phyloP scores from a whole-genome alignment of 2,329 filamentous ascomycete genomes.

The Clonostachys byssicola region DNA sequence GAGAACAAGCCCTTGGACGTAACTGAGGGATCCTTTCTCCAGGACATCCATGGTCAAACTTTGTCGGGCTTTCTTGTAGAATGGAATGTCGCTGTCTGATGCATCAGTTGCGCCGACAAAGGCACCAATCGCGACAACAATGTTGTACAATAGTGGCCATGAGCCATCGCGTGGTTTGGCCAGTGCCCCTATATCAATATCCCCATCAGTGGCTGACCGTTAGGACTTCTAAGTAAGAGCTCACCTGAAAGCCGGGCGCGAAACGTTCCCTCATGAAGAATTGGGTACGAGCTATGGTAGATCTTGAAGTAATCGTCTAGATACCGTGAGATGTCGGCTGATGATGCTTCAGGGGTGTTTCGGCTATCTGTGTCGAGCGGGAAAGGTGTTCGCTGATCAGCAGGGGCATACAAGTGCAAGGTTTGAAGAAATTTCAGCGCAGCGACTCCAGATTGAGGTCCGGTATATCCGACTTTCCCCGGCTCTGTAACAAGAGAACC shows the following conservation, averaged over 20 bases:
- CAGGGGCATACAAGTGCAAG: conserved; percentile 3
- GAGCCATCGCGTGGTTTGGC: conserved; percentile 9
- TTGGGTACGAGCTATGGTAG: conserved; percentile 34
- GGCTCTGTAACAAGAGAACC: conserved; percentile 6
- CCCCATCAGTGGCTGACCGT: conserved; percentile 20
- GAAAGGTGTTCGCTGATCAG: conserved; percentile 1
- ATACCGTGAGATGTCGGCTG: conserved; percentile 4
- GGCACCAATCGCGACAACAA: conserved; percentile 22
- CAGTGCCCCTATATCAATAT: conserved; percentile 5
- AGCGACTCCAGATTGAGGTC: conserved; percentile 8
- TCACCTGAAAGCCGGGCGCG: conserved; percentile 12
- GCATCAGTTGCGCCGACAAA: conserved; percentile 12
- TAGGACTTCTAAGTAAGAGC: conserved; percentile 11
- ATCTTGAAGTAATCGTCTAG: conserved; percentile 32
- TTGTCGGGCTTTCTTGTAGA: conserved; percentile 14
- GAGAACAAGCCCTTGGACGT: conserved; percentile 33
- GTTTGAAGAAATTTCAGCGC: conserved; percentile 8
- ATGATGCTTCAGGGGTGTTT: background rate
- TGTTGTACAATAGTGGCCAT: conserved; percentile 14
- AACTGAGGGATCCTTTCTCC: conserved; percentile 32
- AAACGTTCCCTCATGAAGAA: conserved; percentile 36
- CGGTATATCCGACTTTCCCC: conserved; percentile 7
- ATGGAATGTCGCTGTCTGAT: conserved; percentile 4
- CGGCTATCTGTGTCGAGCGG: conserved; percentile 1
- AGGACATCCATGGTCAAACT: conserved; percentile 30